A percentile compares a stretch with the other conserved stretches of the same genome.
Conservation (phyloP, 2,329 filamentous ascomycete species). For the Leptographium radiaticola region DNA sequence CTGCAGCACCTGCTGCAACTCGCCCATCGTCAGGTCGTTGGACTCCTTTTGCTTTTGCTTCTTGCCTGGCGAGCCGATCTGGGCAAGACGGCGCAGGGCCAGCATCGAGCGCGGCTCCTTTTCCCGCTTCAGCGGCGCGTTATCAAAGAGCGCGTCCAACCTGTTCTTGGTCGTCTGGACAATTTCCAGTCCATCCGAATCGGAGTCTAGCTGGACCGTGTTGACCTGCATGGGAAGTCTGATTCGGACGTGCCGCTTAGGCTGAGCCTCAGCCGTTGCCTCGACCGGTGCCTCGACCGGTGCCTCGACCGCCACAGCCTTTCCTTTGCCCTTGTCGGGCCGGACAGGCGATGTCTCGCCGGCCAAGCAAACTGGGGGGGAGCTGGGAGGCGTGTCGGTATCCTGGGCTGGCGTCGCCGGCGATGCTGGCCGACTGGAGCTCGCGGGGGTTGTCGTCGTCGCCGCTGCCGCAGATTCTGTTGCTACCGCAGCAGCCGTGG, state of each 20-base stretch:
- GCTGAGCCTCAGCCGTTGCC: slow-evolving; percentile 12
- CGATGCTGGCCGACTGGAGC: slow-evolving; percentile 42
- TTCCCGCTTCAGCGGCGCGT: slow-evolving; percentile 47
- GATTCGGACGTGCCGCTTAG: slow-evolving; percentile 36
- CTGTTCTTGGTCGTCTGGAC: slow-evolving; percentile 33
- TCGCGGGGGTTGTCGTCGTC: slow-evolving; percentile 19
- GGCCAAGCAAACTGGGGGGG: slow-evolving; percentile 30
- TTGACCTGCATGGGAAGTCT: slow-evolving; percentile 24
- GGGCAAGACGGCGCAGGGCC: slow-evolving; percentile 60
- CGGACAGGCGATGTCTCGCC: background rate
- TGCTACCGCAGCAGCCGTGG: slow-evolving; percentile 7
- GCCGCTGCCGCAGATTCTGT: slow-evolving; percentile 10
- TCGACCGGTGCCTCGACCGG: no score
- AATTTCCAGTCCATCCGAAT: slow-evolving; percentile 47
- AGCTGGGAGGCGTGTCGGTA: slow-evolving; percentile 47
- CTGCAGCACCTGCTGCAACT: slow-evolving; percentile 42
- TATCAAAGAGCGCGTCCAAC: slow-evolving; percentile 55
- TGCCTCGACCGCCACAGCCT: slow-evolving; percentile 25
- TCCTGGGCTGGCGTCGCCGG: slow-evolving; percentile 27
- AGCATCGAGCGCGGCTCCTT: slow-evolving; percentile 52
- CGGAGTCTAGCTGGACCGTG: slow-evolving; percentile 25
- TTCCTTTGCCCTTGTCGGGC: slow-evolving; percentile 48
- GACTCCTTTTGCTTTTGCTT: slow-evolving; percentile 13
- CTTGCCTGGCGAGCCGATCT: slow-evolving; percentile 48
- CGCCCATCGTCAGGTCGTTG: slow-evolving; percentile 31